These are phyloP conservation scores for Coniochaeta prunicola DNA, from an alignment of 2,329 filamentous ascomycete species.

Conservation along the genomic window DNA sequence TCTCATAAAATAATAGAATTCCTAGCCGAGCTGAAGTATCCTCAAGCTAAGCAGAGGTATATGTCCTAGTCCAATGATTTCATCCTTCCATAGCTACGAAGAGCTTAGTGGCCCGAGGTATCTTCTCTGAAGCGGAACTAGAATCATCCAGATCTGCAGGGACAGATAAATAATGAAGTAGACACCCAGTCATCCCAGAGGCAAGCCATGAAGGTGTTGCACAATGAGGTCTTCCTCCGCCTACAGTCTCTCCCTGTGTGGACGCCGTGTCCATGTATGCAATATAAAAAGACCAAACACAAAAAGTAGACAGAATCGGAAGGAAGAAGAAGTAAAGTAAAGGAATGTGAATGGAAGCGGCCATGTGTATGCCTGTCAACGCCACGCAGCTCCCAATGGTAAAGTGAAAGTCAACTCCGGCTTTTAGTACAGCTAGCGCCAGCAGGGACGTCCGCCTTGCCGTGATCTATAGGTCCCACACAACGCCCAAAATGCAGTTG, in stretches of 20 bases:
- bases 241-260: background rate
- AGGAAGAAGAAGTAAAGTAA: slow-evolving; percentile 5
- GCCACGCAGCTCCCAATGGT: background rate
- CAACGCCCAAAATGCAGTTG: background rate
- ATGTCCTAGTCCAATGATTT: background rate
- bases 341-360: background rate
- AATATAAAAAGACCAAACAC: background rate
- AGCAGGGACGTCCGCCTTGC: background rate
- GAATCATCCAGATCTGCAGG: background rate
- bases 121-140: background rate
- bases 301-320: slow-evolving; percentile 5
- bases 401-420: slow-evolving; percentile 8
- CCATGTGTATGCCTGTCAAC: background rate
- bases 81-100: background rate
- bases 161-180: background rate
- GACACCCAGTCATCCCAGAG: slow-evolving; percentile 5
- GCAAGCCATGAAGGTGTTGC: slow-evolving; percentile 2
- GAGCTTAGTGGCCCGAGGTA: background rate
- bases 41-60: background rate
- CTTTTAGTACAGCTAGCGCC: slow-evolving; percentile 9
- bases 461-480: slow-evolving; percentile 8
- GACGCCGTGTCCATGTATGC: slow-evolving; percentile 7
- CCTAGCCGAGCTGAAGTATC: background rate
- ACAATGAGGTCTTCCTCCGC: slow-evolving; percentile 4
- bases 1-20: no score